Evolutionary conservation across 2,329 filamentous ascomycete genomes (phyloP), one percentile per base, ranked within the genome.

Genomic region (Bipolaris sorokiniana): DNA sequence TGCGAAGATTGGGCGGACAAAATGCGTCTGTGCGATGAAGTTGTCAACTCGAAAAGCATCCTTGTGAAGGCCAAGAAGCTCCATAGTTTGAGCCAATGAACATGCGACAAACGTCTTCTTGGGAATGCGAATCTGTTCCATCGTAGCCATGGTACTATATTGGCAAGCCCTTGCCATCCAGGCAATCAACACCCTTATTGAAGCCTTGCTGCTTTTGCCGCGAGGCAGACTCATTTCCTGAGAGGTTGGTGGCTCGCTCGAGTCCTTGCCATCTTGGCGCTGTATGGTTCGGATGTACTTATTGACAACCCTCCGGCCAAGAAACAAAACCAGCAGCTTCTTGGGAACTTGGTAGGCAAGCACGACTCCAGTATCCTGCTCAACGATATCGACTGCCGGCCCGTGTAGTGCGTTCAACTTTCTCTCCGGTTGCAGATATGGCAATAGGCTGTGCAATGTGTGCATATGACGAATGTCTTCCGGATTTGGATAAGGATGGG

Each of bases 111-210:
- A 68, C 1, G 57, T 48, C 10, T 66, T 65, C 1, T 45, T 46
- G 0, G 68, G 69, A 5, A 66, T 45, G 6, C 34, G 48, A 4
- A 72, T 57, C 18, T 54, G 60, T 20, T 57, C 37, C 57, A 66
- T 66, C 6, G 18, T 34, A 3, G 23, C 23, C 58, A 60, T 59
- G 9, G 46, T 65, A 10, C 47, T 26, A 1, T 18, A 28, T 2
- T 49, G 48, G 42, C 68, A 71, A 2, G 68, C 69, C 5, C 63
- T 60, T 1, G 34, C 41, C 68, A 72, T 70, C 68, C 69, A 72
- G 1, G 63, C 38, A 5, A 69, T 16, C 6, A 72, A 26, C 7
- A 65, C 58, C 5, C 45, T 64, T 9, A 68, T 16, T 1, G 65
- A 61, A 1, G 58, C 38, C 7, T 58, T 54, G 37, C 66, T 66